Evolutionary conservation across 2,329 filamentous ascomycete genomes (phyloP).

Genomic region (Pseudogymnoascus sp.): DNA sequence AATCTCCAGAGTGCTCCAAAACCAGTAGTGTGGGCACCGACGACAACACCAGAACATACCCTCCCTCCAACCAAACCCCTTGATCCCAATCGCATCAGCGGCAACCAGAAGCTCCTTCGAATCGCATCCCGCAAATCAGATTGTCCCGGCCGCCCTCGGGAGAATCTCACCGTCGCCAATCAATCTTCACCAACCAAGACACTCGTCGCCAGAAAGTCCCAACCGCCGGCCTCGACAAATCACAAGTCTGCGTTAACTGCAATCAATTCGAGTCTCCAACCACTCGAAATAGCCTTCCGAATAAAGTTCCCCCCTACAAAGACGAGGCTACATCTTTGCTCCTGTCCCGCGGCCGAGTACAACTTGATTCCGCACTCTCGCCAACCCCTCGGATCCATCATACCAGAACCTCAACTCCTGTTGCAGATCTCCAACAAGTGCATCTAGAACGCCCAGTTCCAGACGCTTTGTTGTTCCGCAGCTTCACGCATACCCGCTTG

Average conservation of each 20-base stretch:
- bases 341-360: neutral
- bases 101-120: neutral
- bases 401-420: neutral
- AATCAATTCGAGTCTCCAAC: neutral
- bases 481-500: neutral
- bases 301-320: neutral
- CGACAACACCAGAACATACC: neutral
- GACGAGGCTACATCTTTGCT: neutral
- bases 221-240: neutral
- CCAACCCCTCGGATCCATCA: neutral
- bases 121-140: neutral
- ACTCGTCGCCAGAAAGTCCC: neutral
- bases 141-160: neutral
- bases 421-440: neutral
- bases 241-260: neutral
- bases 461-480: neutral
- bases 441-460: neutral
- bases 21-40: neutral
- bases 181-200: neutral
- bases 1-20: neutral
- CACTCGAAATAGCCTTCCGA: neutral
- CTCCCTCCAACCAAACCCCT: neutral
- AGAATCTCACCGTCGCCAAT: neutral
- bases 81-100: neutral
- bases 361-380: neutral